These are phyloP conservation scores for Nematocida sp. DNA, from an alignment of 371 early-diverging fungal genomes.

Conservation along the genomic window DNA sequence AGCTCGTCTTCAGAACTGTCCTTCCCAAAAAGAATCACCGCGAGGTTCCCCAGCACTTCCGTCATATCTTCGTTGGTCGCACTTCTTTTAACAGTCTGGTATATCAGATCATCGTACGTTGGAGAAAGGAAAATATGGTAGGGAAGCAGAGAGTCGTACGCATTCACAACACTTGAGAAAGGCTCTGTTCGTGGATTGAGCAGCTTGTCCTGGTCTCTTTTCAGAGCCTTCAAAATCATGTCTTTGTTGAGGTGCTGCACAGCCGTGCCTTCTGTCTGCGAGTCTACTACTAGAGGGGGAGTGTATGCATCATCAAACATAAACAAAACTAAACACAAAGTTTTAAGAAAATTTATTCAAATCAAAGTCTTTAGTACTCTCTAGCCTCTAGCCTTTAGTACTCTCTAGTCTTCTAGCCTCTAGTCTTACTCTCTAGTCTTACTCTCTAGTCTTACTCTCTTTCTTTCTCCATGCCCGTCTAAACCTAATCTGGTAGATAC, in stretches of 20 bases:
- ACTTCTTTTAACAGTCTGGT: conserved; percentile 27
- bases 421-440: too few relatives aligned
- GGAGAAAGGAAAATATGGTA: conserved; percentile 58
- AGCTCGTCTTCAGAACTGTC: conserved; percentile 27
- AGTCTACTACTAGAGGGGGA: not conserved
- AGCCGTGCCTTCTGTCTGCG: not conserved
- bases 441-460: too few relatives aligned
- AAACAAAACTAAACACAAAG: too few relatives aligned
- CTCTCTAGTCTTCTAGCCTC: too few relatives aligned
- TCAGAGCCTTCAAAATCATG: conserved; percentile 51
- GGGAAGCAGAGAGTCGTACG: conserved; percentile 62
- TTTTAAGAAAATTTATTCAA: too few relatives aligned
- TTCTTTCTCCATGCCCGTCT: too few relatives aligned
- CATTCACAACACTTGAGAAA: conserved; percentile 57
- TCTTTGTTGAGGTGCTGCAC: conserved; percentile 39
- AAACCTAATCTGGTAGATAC: too few relatives aligned
- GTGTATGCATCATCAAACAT: conserved; percentile 5
- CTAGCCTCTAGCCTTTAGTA: too few relatives aligned
- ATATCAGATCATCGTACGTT: conserved; percentile 60
- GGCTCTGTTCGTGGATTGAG: conserved; percentile 55
- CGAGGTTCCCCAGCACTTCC: not conserved
- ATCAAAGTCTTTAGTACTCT: too few relatives aligned
- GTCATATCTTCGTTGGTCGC: conserved; percentile 3
- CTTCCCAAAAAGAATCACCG: conserved; percentile 19
- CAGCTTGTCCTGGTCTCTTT: conserved; percentile 59